Base-by-base conservation (phyloP, 371 early-diverging fungal genomes). In the Mortierella sp. region DNA sequence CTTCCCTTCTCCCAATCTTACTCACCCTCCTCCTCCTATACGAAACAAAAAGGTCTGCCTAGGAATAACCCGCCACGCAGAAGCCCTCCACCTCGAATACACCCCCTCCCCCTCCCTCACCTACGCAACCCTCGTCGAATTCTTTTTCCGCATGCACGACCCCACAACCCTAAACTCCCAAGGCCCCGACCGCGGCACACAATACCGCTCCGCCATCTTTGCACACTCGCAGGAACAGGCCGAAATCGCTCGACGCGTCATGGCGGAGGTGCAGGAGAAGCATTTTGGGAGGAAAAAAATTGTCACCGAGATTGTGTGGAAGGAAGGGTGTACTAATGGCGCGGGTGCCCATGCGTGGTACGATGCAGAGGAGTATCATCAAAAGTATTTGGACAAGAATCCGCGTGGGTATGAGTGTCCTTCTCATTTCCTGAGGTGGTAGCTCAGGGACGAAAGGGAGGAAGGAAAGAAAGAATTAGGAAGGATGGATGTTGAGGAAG, bases 331-430 rank as follows among this genome's bases (percentile, higher is more conserved):
- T 28, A 3, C 31, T 3, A 57, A 13, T 57, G 34, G 19, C 5
- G 61, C 31, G 28, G 34, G 61, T 8, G 34, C 34, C 6, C 9
- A 9, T 21, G 34, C 5, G 37, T 98, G 96, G 88, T 97, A 91
- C 79, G 92, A 94, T 72, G 99, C 97, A 16, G 98, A 99, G 84
- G 93, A 90, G 0, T 97, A 97, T 87, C 99, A 98, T 82, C 96
- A 96, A 88, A 87, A 90, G 77, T 98, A 98, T 75, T 86, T 98
- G 71, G 93, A 91, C 55, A 93, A 92, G 75, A 91, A 94, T 70
- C 90, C 83, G 26, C 3, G n/a, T 54, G 78, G 82, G 44, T 85
- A 74, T n/a, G 79, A 89, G 82, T 90, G 90, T 46, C 90, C 90
- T 26, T 88, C 91, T 19, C 90, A 88, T 73, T 61, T 61, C 64